These are phyloP conservation scores for Canna indica DNA, from an alignment of 176 grass and related monocot genomes.

Conservation along the genomic window DNA sequence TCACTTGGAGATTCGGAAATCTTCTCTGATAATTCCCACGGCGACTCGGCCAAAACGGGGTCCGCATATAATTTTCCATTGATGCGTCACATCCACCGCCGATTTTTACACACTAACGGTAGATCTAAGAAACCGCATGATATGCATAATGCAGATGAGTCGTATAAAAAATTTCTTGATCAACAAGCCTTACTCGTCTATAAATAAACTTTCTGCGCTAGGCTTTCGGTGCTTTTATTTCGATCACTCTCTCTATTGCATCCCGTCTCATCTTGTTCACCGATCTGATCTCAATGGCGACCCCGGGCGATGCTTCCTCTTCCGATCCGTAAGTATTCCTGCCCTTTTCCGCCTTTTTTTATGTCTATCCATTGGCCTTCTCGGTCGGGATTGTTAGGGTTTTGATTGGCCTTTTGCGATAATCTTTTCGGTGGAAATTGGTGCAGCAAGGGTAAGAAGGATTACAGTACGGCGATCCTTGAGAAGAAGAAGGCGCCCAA, in stretches of 20 bases:
- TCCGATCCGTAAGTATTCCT: constrained; percentile 6
- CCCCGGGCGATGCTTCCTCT: neutral
- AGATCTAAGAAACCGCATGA: too few species aligned
- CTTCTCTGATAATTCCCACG: constrained; percentile 33
- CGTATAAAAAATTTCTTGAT: too few species aligned
- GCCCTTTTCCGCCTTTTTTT: neutral
- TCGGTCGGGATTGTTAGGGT: neutral
- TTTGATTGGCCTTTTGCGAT: neutral
- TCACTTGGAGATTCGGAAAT: neutral
- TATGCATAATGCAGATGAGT: too few species aligned
- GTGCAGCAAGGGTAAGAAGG: constrained; percentile 20
- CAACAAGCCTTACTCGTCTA: too few species aligned
- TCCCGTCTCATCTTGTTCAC: neutral
- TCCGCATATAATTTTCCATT: too few species aligned
- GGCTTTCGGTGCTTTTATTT: neutral
- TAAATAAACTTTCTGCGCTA: neutral
- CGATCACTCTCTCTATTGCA: neutral
- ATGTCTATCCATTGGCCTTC: neutral
- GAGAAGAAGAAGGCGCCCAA: constrained; percentile 33
- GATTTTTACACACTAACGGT: too few species aligned
- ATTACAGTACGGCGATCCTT: constrained; percentile 36
- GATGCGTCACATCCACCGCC: too few species aligned
- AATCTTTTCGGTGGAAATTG: neutral
- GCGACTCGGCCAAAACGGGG: too few species aligned
- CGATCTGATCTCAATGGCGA: neutral